Evolutionary conservation across 257 asterid genomes (phyloP), one percentile per base, ranked within the genome.

Genomic region (Nemophila menziesii): DNA sequence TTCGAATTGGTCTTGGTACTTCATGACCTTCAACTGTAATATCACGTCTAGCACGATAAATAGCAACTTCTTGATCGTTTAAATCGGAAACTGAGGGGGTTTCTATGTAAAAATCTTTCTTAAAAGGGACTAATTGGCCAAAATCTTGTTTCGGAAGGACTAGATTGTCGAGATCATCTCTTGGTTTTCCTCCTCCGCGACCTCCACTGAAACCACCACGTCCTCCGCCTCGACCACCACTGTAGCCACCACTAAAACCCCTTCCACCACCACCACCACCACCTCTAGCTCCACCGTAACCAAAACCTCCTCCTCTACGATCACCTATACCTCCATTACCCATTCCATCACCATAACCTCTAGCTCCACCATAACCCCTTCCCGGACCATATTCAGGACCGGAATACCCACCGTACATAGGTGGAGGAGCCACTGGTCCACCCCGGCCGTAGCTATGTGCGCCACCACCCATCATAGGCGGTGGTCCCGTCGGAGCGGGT

Each of bases 51-150:
- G 81, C 72, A 20, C 96, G 90, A 55, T 79, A 86, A 68, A 62
- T 58, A 40, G 65, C 56, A 58, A 63, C 79, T 43, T 86, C 94
- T 54, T 70, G 82, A 48, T 79, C 87, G 6, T 69, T 64, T 94
- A 86, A 78, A 38, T 75, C 74, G 68, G 83, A 66, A 51, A 86
- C 80, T 1, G 90, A 68, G 6, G 77, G 82, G 48, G 65, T 68
- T 77, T 86, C 96, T 49, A 72, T 57, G 60, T 86, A 82, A 56
- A 86, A 86, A 43, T 77, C 80, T 79, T 86, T 86, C 66, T 69
- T 72, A 48, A 86, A 82, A 16, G 84, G 65, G 26, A 74, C 84
- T 74, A 82, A 64, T 55, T 80, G 69, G 39, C 86, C 71, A 55
- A 86, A 86, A 54, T 86, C 90, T 39, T 63, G 92, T 55, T 70